phyloP scores from a whole-genome alignment of 129 eudicot genomes.

The Flaveria bidentis region DNA sequence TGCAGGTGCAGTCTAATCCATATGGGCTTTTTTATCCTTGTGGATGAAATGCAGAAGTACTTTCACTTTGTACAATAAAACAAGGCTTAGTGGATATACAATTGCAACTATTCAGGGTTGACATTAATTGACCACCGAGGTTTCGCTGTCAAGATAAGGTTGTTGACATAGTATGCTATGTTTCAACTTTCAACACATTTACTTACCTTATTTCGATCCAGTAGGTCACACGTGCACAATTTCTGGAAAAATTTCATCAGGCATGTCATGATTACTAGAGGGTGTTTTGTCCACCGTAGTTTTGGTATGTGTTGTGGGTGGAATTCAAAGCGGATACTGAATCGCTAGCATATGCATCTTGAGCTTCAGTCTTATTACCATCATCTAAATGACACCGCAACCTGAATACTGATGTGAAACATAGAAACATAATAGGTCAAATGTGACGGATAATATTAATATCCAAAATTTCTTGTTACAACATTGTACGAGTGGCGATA shows the following conservation, averaged over 20 bases:
- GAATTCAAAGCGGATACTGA: neutral
- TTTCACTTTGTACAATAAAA: slow-evolving; percentile 41
- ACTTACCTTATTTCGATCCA: neutral
- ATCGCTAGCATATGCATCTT: neutral
- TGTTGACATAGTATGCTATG: slow-evolving; percentile 17
- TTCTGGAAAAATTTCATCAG: neutral
- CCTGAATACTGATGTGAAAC: neutral
- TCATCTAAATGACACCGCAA: neutral
- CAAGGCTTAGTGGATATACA: slow-evolving; percentile 35
- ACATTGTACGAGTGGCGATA: too few species aligned
- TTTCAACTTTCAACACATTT: neutral
- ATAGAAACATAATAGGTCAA: neutral
- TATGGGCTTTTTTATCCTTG: slow-evolving; percentile 25
- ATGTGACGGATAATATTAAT: neutral
- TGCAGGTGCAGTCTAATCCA: slow-evolving; percentile 28
- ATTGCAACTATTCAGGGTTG: slow-evolving; percentile 41
- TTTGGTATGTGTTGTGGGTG: neutral
- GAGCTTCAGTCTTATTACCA: neutral
- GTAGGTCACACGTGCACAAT: neutral
- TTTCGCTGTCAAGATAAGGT: slow-evolving; percentile 24
- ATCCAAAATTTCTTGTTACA: too few species aligned
- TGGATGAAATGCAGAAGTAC: slow-evolving; percentile 34
- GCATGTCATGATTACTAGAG: too few species aligned
- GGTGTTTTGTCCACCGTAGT: neutral
- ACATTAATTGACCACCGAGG: slow-evolving; percentile 21